A percentile compares a stretch with the other conserved stretches of the same genome.
phyloP scores from a whole-genome alignment of 805 yeast species.

The Wickerhamia fluorescens region DNA sequence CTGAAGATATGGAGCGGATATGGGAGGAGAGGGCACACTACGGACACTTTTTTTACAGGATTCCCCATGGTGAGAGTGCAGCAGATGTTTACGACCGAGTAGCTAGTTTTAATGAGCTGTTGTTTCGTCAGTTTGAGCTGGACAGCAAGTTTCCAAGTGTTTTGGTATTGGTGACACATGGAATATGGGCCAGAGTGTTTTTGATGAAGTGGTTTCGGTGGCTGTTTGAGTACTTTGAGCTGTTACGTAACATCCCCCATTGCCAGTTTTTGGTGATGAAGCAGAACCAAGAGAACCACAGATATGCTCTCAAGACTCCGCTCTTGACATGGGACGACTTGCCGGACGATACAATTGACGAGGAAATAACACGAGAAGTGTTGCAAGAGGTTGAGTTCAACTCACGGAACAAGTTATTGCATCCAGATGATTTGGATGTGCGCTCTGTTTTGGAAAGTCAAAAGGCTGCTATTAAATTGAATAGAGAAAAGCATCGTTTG shows the following conservation, averaged over 20 bases:
- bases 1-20: constrained; percentile 69
- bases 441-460: constrained; percentile 31
- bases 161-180: constrained; percentile 82
- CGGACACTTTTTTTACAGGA: constrained; percentile 75
- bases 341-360: constrained; percentile 34
- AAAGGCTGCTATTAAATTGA: constrained; percentile 26
- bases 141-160: constrained; percentile 66
- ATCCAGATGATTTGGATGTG: constrained; percentile 33
- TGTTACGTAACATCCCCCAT: constrained; percentile 75
- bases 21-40: constrained; percentile 83
- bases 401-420: constrained; percentile 22
- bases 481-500: constrained; percentile 35
- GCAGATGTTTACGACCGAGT: constrained; percentile 93
- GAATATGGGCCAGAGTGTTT: constrained; percentile 90
- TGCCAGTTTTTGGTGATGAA: constrained; percentile 81
- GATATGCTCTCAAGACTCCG: constrained; percentile 53
- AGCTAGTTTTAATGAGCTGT: constrained; percentile 81
- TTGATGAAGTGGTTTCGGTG: constrained; percentile 93
- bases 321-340: constrained; percentile 68
- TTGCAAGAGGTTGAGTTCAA: constrained; percentile 32
- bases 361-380: constrained; percentile 29
- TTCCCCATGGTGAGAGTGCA: constrained; percentile 92
- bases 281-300: constrained; percentile 38
- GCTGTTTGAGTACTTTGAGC: constrained; percentile 85
- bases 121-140: constrained; percentile 70